Evolutionary conservation across 352 stramenopile species (phyloP), one percentile per base, ranked within the genome.

Genomic region (Phytophthora fragariaefolia): DNA sequence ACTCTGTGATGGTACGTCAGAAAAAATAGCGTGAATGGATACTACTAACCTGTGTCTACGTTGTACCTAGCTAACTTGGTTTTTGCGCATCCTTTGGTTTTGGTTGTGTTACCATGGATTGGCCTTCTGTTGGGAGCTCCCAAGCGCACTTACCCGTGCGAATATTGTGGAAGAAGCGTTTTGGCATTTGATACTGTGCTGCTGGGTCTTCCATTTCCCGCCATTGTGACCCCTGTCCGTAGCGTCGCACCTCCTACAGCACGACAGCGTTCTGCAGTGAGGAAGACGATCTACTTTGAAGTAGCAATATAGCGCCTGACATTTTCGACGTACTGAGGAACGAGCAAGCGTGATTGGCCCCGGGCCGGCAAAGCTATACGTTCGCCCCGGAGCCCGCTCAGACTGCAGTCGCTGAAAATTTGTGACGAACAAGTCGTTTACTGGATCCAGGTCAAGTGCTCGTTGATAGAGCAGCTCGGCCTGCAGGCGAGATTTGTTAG

Each of bases 381-480:
- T 28, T 3, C 86, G 76, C 10, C 71, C 63, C 13, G 84, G 77
- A 3, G 74, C 67, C 34, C 82, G 74, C 51, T 92, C 84, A 6
- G 75, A 62, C 27, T 87, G 65, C 2, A 95, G 65, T 3, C 82
- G 75, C 12, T 71, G 43, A 32, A 92, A 93, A 42, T 93, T 92
- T 38, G 83, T 77, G 9, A 91, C 8, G 12, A 91, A 53, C 1
- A 64, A 45, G 22, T 87, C 77, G 48, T 90, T 87, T 8, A 45
- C 53, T 12, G 80, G 65, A 24, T 88, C 78, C 0, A 81, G 6
- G 38, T 87, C 81, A 15, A 93, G 75, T 20, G 84, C 84, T 28
- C 84, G 80, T 1, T 84, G 84, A 49, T 89, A 93, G 3, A 95
- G 60, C 4, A 79, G 58, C 56, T 91, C 84, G 0, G 84, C 87